Percentiles rank a stretch among this genome's conserved stretches.
Conservation (phyloP, 208 protist species). For the Leishmania mexicana region DNA sequence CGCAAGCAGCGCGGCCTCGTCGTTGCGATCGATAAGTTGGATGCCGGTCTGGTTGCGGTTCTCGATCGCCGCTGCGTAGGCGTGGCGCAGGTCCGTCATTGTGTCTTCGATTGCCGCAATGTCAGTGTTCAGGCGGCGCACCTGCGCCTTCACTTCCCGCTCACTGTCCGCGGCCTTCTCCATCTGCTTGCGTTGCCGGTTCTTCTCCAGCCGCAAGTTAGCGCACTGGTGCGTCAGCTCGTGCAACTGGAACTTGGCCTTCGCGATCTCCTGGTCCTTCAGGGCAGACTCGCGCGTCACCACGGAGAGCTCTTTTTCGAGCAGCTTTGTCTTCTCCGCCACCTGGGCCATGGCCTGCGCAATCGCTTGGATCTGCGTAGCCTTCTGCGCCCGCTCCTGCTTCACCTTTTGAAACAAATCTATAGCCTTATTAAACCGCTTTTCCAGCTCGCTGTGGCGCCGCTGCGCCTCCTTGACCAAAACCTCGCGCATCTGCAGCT, state of each 20-base stretch:
- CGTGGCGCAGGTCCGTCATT: conserved; percentile 83
- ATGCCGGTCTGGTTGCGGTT: conserved; percentile 94
- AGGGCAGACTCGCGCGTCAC: conserved; percentile 83
- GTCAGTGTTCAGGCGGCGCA: conserved; percentile 91
- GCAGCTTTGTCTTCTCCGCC: conserved; percentile 95
- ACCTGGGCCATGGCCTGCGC: conserved; percentile 94
- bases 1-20: conserved; percentile 95
- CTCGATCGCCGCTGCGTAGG: conserved; percentile 91
- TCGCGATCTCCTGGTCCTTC: conserved; percentile 89
- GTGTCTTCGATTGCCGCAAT: conserved; percentile 88
- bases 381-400: conserved; percentile 92
- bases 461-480: conserved; percentile 65
- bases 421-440: conserved; percentile 70
- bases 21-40: conserved; percentile 96
- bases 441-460: conserved; percentile 72
- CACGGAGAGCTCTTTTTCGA: conserved; percentile 94
- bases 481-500: conserved; percentile 83
- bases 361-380: conserved; percentile 92
- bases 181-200: conserved; percentile 75
- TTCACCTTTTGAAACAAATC: conserved; percentile 93
- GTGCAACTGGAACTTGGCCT: conserved; percentile 82
- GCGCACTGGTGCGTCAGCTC: conserved; percentile 69
- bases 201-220: conserved; percentile 86
- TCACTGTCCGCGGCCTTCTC: conserved; percentile 68
- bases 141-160: conserved; percentile 85